Percentiles rank a stretch among this genome's conserved stretches.
These are phyloP conservation scores for Elsinoe australis DNA, from an alignment of 2,329 filamentous ascomycete genomes.

Conservation along the genomic window DNA sequence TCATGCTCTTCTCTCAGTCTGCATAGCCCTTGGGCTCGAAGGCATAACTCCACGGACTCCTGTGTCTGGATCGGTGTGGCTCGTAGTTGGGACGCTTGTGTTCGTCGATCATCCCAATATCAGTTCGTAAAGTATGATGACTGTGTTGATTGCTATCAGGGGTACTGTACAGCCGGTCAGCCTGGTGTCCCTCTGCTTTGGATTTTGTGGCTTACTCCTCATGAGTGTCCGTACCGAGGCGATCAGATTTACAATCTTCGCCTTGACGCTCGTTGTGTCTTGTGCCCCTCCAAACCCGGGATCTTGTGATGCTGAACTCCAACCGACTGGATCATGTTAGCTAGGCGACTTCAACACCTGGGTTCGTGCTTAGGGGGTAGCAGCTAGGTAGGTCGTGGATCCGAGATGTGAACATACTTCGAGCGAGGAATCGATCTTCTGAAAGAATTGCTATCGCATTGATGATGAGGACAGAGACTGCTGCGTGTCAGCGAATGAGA, in stretches of 20 bases:
- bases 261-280: slow-evolving; percentile 72
- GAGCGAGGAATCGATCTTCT: slow-evolving; percentile 85
- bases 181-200: slow-evolving; percentile 17
- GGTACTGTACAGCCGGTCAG: slow-evolving; percentile 56
- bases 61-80: too few relatives aligned
- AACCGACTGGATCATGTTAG: slow-evolving; percentile 57
- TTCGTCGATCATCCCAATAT: slow-evolving; percentile 55
- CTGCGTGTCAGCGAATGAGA: slow-evolving; percentile 23
- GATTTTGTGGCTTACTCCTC: slow-evolving; percentile 58
- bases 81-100: too few relatives aligned
- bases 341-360: not conserved
- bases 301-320: slow-evolving; percentile 60
- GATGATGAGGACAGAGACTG: slow-evolving; percentile 77
- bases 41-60: too few relatives aligned
- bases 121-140: slow-evolving; percentile 77
- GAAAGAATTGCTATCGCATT: slow-evolving; percentile 92
- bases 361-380: too few relatives aligned
- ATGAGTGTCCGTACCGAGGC: slow-evolving; percentile 84
- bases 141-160: slow-evolving; percentile 71
- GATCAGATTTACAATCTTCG: slow-evolving; percentile 81
- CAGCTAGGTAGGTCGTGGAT: too few relatives aligned
- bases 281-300: slow-evolving; percentile 66
- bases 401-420: slow-evolving; percentile 48
- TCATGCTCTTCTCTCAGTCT: too few relatives aligned
- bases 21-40: too few relatives aligned